Percentiles rank a stretch among this genome's conserved stretches.
Conservation (phyloP, 352 stramenopile genomes). For the Globisporangium paroecandrum region DNA sequence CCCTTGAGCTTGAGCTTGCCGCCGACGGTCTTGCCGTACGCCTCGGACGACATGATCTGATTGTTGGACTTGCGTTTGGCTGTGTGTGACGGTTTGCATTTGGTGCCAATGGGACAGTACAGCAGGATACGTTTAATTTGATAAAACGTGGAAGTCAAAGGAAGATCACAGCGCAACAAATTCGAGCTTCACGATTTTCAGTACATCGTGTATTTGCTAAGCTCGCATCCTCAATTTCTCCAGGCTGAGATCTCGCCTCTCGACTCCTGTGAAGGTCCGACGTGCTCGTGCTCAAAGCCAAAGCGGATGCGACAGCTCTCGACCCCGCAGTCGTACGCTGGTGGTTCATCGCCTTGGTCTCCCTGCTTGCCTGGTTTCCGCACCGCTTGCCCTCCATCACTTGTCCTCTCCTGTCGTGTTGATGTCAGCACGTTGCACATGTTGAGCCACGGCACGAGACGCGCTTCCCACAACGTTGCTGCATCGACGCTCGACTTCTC, state of each 20-base stretch:
- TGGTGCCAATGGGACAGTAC: no score
- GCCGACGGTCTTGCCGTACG: constrained; percentile 69
- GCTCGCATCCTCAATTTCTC: background rate
- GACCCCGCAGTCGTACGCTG: background rate
- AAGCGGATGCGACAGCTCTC: background rate
- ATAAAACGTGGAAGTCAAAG: no score
- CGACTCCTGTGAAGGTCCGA: background rate
- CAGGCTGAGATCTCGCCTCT: background rate
- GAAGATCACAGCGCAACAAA: no score
- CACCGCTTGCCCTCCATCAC: background rate
- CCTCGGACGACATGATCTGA: constrained; percentile 5
- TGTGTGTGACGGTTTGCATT: no score
- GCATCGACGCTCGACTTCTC: background rate
- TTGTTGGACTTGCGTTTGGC: no score
- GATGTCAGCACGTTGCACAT: background rate
- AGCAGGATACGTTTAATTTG: no score
- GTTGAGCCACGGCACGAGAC: background rate
- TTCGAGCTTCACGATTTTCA: no score
- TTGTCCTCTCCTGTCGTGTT: background rate
- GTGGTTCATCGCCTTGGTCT: background rate
- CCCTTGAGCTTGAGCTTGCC: constrained; percentile 84
- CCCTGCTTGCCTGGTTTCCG: background rate
- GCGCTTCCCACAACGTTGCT: background rate
- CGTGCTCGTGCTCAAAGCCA: background rate
- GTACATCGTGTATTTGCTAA: no score